Evolutionary conservation across 2,329 filamentous ascomycete genomes (phyloP).

Genomic region (Alternaria consortialis): DNA sequence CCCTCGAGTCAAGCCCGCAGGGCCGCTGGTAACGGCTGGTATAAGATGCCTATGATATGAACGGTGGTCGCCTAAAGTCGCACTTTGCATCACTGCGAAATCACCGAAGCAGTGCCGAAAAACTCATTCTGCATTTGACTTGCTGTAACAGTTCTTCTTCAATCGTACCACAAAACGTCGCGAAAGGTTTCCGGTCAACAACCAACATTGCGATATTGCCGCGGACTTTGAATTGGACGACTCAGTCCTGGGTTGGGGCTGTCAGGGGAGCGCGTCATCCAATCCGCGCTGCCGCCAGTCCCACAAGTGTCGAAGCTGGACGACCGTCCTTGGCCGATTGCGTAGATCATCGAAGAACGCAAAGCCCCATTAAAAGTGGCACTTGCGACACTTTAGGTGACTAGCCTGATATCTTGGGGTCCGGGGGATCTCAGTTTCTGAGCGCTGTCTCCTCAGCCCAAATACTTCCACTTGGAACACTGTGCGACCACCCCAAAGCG

Average conservation of each 20-base stretch:
- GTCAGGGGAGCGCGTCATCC: slow-evolving; percentile 5
- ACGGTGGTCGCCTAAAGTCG: neutral
- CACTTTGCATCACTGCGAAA: slow-evolving; percentile 4
- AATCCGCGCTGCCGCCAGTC: slow-evolving; percentile 7
- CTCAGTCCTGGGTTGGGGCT: slow-evolving; percentile 6
- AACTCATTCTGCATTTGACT: neutral
- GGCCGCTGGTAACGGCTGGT: neutral
- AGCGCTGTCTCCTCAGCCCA: slow-evolving; percentile 3
- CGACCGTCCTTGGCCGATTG: slow-evolving; percentile 1
- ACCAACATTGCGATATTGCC: slow-evolving; percentile 1
- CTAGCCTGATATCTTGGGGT: slow-evolving; percentile 6
- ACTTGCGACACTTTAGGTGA: slow-evolving; percentile 8
- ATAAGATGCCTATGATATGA: neutral
- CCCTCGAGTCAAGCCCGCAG: slow-evolving; percentile 2
- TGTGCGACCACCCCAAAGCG: slow-evolving; percentile 7
- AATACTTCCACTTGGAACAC: slow-evolving; percentile 7
- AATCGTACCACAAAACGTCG: neutral
- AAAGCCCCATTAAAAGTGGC: slow-evolving; percentile 8
- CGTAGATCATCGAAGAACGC: slow-evolving; percentile 13
- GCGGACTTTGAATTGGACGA: neutral
- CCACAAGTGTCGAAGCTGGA: slow-evolving; percentile 12
- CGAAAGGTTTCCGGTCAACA: neutral
- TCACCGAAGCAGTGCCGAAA: slow-evolving; percentile 12
- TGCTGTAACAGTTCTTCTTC: slow-evolving; percentile 3
- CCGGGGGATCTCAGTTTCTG: slow-evolving; percentile 6